Percentiles rank a stretch among this genome's conserved stretches.
phyloP scores from a whole-genome alignment of 2,329 filamentous ascomycete species.

The Fusarium sp. region DNA sequence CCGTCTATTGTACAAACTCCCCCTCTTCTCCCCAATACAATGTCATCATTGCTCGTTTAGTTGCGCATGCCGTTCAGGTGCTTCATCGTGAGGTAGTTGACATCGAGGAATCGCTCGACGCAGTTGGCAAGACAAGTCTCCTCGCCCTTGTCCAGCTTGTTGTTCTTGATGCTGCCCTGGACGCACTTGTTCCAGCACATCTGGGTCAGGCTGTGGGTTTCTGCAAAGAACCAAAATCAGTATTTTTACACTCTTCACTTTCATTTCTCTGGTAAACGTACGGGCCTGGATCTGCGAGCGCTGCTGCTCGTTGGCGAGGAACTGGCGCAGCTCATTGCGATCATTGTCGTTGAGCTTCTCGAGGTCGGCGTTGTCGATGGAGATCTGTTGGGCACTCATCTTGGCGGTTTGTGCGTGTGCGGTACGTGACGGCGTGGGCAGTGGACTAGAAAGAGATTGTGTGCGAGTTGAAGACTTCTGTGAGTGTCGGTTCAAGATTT shows the following conservation, averaged over 20 bases:
- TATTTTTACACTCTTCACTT: slow-evolving; percentile 13
- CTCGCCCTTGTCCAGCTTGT: slow-evolving; percentile 81
- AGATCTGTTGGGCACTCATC: slow-evolving; percentile 53
- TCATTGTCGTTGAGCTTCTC: slow-evolving; percentile 83
- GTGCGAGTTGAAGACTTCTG: slow-evolving; percentile 4
- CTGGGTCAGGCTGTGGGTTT: slow-evolving; percentile 70
- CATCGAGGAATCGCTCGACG: slow-evolving; percentile 92
- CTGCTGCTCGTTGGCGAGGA: slow-evolving; percentile 86
- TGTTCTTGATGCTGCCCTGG: slow-evolving; percentile 76
- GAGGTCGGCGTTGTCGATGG: slow-evolving; percentile 71
- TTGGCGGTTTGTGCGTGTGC: slow-evolving; percentile 17
- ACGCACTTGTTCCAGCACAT: slow-evolving; percentile 97
- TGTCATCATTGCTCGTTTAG: slow-evolving; percentile 7
- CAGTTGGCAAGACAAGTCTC: slow-evolving; percentile 91
- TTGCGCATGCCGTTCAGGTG: slow-evolving; percentile 76
- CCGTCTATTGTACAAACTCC: slow-evolving; percentile 32
- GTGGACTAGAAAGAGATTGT: slow-evolving; percentile 11
- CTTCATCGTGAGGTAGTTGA: slow-evolving; percentile 85
- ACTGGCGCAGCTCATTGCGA: slow-evolving; percentile 88
- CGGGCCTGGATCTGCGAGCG: slow-evolving; percentile 76
- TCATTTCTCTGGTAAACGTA: slow-evolving; percentile 55
- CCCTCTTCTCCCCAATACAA: slow-evolving; percentile 5
- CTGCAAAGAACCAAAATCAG: slow-evolving; percentile 46
- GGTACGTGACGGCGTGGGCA: neutral
- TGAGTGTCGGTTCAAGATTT: slow-evolving; percentile 33